These are phyloP conservation scores for Beta macrorhiza DNA, from an alignment of 179 eudicot genomes.

Conservation along the genomic window DNA sequence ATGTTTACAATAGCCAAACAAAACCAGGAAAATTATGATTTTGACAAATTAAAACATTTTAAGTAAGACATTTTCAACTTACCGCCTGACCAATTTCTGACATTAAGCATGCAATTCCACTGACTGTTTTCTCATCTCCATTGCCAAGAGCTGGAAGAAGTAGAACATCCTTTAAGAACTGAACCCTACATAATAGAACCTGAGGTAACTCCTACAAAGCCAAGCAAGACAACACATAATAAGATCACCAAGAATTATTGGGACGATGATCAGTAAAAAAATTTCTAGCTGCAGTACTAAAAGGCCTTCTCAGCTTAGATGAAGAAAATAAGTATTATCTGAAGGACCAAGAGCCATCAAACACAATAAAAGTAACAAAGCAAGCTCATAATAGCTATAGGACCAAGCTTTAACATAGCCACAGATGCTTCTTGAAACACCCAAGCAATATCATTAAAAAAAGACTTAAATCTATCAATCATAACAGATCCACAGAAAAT, in stretches of 20 bases:
- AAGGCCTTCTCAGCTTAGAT: neutral
- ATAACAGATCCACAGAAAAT: slow-evolving; percentile 4
- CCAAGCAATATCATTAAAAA: neutral
- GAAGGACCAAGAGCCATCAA: neutral
- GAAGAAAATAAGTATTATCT: neutral
- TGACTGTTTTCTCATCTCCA: slow-evolving; percentile 77
- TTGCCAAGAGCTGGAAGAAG: slow-evolving; percentile 77
- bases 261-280: neutral
- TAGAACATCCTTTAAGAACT: slow-evolving; percentile 78
- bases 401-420: slow-evolving; percentile 4
- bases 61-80: slow-evolving; percentile 38
- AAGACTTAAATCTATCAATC: neutral
- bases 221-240: slow-evolving; percentile 15
- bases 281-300: slow-evolving; percentile 2
- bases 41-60: neutral
- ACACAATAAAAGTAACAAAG: neutral
- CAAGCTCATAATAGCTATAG: neutral
- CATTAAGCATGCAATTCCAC: slow-evolving; percentile 91
- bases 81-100: slow-evolving; percentile 99
- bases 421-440: neutral
- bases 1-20: neutral
- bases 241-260: slow-evolving; percentile 7
- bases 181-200: slow-evolving; percentile 70
- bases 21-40: slow-evolving; percentile 1
- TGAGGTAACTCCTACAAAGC: slow-evolving; percentile 74